phyloP scores from a whole-genome alignment of 768 basidiomycete species.

The Pisolithus marmoratus region DNA sequence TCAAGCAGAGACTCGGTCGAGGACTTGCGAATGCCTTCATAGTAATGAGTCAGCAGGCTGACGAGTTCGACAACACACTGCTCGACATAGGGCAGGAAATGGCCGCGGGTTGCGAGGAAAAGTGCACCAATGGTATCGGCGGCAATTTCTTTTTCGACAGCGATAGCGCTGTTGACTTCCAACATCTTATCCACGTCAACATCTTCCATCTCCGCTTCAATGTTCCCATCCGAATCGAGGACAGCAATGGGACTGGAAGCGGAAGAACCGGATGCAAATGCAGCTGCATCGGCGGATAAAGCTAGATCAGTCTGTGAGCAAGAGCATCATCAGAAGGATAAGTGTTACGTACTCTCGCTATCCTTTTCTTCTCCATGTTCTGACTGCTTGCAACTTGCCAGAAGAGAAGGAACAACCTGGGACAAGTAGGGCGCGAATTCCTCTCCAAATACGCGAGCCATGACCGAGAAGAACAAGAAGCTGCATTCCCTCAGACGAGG shows the following conservation, averaged over 20 bases:
- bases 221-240: conserved; percentile 47
- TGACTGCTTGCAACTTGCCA: conserved; percentile 75
- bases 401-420: conserved; percentile 78
- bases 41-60: conserved; percentile 81
- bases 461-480: conserved; percentile 97
- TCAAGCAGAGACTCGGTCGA: conserved; percentile 84
- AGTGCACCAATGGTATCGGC: conserved; percentile 92
- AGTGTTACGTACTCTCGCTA: conserved; percentile 35
- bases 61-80: conserved; percentile 73
- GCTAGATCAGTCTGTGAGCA: neutral
- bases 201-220: conserved; percentile 67
- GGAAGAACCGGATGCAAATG: conserved; percentile 70
- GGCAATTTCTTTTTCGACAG: conserved; percentile 98
- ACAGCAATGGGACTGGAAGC: conserved; percentile 65
- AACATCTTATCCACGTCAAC: conserved; percentile 82
- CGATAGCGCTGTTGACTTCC: conserved; percentile 92
- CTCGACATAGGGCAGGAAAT: conserved; percentile 93
- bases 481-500: conserved; percentile 89
- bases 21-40: conserved; percentile 95
- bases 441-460: conserved; percentile 94
- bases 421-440: conserved; percentile 88
- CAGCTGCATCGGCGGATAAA: conserved; percentile 48
- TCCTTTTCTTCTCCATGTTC: conserved; percentile 65
- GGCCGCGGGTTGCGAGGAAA: conserved; percentile 71
- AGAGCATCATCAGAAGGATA: neutral